Evolutionary conservation across 2,329 filamentous ascomycete species (phyloP).

Genomic region (Parastagonospora nodorum): DNA sequence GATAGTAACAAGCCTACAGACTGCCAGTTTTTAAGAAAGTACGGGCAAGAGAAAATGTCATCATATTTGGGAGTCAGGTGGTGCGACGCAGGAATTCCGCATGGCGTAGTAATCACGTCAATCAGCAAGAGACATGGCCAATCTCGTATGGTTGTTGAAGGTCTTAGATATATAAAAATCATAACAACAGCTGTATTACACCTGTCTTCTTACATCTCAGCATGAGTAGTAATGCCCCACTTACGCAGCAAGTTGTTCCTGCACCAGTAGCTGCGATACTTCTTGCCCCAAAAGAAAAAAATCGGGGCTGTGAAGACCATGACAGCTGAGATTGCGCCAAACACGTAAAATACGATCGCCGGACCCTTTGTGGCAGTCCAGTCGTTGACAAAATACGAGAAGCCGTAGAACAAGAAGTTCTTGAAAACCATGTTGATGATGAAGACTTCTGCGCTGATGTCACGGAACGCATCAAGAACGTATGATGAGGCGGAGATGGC

Average conservation of each 20-base stretch:
- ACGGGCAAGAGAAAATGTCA: too few species aligned
- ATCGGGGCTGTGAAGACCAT: conserved; percentile 37
- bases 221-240: conserved; percentile 40
- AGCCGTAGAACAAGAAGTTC: conserved; percentile 52
- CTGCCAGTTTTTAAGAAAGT: too few species aligned
- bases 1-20: background rate
- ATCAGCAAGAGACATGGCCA: too few species aligned
- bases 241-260: conserved; percentile 40
- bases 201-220: conserved; percentile 26
- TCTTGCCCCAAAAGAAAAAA: conserved; percentile 44
- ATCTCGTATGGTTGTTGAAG: too few species aligned
- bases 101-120: too few species aligned
- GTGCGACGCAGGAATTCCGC: too few species aligned
- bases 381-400: conserved; percentile 51
- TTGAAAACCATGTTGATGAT: conserved; percentile 52
- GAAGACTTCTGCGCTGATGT: conserved; percentile 51
- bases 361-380: conserved; percentile 47
- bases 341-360: conserved; percentile 45
- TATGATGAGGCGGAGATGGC: conserved; percentile 43
- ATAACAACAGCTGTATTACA: background rate
- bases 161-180: background rate
- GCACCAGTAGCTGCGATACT: conserved; percentile 42
- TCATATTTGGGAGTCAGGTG: too few species aligned
- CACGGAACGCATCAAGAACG: conserved; percentile 48
- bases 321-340: conserved; percentile 32